These are phyloP conservation scores for Malassezia sp. DNA, from an alignment of 1,284 basidiomycete species.

Conservation along the genomic window DNA sequence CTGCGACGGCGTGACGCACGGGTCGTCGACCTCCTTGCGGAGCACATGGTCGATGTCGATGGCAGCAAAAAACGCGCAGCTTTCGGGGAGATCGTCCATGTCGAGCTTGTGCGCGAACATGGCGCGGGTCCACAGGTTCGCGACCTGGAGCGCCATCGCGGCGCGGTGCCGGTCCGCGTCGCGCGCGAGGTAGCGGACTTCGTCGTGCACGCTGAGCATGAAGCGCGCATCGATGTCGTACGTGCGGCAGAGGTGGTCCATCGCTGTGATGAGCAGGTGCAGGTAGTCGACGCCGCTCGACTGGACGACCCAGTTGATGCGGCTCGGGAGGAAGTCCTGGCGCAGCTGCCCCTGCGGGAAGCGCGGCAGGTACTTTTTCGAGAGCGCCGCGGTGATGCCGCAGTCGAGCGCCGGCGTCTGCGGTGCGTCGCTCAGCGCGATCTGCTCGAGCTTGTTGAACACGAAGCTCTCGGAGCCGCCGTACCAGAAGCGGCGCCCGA, in stretches of 20 bases:
- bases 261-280: constrained; percentile 85
- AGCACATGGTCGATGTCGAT: constrained; percentile 86
- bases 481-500: constrained; percentile 73
- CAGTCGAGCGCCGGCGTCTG: constrained; percentile 87
- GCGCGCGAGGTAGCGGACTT: constrained; percentile 80
- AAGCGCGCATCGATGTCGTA: constrained; percentile 84
- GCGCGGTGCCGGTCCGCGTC: constrained; percentile 79
- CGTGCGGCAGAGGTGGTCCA: constrained; percentile 72
- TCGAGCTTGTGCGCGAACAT: constrained; percentile 85
- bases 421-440: constrained; percentile 75
- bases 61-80: constrained; percentile 79
- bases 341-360: constrained; percentile 54
- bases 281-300: constrained; percentile 97
- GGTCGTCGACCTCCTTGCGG: constrained; percentile 91
- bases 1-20: constrained; percentile 87
- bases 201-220: constrained; percentile 93
- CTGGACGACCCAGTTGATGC: constrained; percentile 99
- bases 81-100: constrained; percentile 88
- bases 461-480: constrained; percentile 92
- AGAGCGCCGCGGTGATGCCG: constrained; percentile 81
- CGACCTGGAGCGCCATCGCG: constrained; percentile 85
- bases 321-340: constrained; percentile 81
- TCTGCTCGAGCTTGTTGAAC: constrained; percentile 98
- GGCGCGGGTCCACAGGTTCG: constrained; percentile 88
- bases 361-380: constrained; percentile 68